A percentile compares a stretch with the other conserved stretches of the same genome.
phyloP scores from a whole-genome alignment of 257 asterid species.

The Salvia miltiorrhiza region DNA sequence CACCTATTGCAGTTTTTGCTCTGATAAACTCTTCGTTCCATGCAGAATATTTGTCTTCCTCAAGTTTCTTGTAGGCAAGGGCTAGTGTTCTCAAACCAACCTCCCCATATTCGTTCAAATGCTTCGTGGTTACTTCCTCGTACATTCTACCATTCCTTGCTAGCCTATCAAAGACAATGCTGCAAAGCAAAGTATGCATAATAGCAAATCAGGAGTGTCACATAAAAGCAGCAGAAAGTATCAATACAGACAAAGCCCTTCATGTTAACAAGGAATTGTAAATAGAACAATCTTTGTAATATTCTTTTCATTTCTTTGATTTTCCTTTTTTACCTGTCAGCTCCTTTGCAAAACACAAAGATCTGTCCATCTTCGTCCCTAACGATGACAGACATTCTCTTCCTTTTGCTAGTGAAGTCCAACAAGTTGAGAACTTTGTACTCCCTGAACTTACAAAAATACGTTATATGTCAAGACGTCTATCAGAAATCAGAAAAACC shows the following conservation, averaged over 20 bases:
- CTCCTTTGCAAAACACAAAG: slow-evolving; percentile 94
- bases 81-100: slow-evolving; percentile 91
- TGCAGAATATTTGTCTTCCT: slow-evolving; percentile 62
- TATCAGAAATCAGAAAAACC: slow-evolving; percentile 5
- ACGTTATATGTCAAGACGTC: slow-evolving; percentile 15
- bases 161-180: slow-evolving; percentile 90
- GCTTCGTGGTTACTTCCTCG: slow-evolving; percentile 74
- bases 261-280: neutral
- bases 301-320: neutral
- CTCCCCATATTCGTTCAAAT: slow-evolving; percentile 93
- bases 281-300: neutral
- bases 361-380: slow-evolving; percentile 78
- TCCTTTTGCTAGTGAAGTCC: slow-evolving; percentile 99
- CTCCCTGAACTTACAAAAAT: slow-evolving; percentile 59
- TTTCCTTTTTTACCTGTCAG: slow-evolving; percentile 65
- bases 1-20: slow-evolving; percentile 74
- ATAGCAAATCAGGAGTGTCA: neutral
- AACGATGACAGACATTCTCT: slow-evolving; percentile 92
- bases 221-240: neutral
- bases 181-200: slow-evolving; percentile 36
- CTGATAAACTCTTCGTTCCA: slow-evolving; percentile 90
- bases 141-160: slow-evolving; percentile 73
- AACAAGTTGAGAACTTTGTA: slow-evolving; percentile 88
- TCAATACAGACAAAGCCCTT: neutral
- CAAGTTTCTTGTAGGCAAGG: slow-evolving; percentile 86